Evolutionary conservation across 371 early-diverging fungal species (phyloP), one percentile per base, ranked within the genome.

Genomic region (Smittium culicis): DNA sequence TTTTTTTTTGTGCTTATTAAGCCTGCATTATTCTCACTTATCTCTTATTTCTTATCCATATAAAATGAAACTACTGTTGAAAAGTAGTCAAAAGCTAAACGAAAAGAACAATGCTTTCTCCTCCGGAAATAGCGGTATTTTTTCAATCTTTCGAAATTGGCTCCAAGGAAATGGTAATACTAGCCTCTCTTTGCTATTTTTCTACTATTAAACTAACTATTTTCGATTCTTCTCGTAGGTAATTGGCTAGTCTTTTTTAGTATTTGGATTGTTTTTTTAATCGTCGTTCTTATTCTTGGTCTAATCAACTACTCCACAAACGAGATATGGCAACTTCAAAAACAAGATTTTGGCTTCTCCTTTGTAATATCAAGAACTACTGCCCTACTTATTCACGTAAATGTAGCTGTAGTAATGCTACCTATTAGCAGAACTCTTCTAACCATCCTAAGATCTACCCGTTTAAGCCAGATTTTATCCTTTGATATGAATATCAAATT

Each of bases 401-500:
- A 90, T 78, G 84, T 86, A 55, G 89, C 82, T 25, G 72, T 91
- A 35, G 80, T 92, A 31, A 75, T 92, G 67, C 78, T 92, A 69
- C 89, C 92, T 16, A 84, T 92, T 61, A 90, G 92, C 76, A 80
- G 90, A 16, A 91, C 85, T 60, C 70, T 88, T 32, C 84, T 91
- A 57, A 88, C 91, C 29, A 75, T 79, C 68, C 72, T 89, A 16
- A 80, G 91, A 24, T 78, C 82, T 0, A 88, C 90, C 24, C 82
- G 85, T 61, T 78, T 92, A 34, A 85, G 82, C 73, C 73, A 81
- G 17, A 76, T 90, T 34, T 80, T 92, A 17, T 89, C 89, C 17
- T 90, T 87, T 68, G 92, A 92, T 81, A 83, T 88, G 72, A 87
- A 86, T 71, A 80, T 89, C 67, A 79, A 82, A 62, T 90, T 92